Base-by-base conservation (phyloP, 352 stramenopile genomes). In the Globisporangium irregulare region DNA sequence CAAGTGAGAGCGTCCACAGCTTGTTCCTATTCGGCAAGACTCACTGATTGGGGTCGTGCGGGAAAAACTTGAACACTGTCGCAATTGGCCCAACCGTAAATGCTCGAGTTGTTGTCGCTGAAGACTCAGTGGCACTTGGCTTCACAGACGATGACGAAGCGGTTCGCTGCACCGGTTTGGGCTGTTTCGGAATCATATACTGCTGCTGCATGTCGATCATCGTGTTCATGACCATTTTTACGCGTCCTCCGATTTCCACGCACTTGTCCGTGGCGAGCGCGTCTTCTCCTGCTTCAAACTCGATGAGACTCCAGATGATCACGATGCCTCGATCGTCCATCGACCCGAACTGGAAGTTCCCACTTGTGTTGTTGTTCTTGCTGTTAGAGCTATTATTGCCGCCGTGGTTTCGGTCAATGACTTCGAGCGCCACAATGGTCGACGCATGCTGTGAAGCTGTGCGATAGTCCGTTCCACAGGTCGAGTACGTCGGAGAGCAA, bases 271-370 rank as follows among this genome's bases (percentile, higher is more conserved):
- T 66, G 55, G 77, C 56, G 8, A 89, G 55, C 14, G 80, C 72
- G 46, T 89, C 77, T 24, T 87, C 77, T 6, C 68, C 73, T 0
- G 70, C 56, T 12, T 80, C 72, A 7, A 84, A 81, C 34, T 89
- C 82, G 36, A 92, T 78, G n/a, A 91, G 62, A 22, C 84, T 91
- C 84, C 84, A 92, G 36, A 92, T 76, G 24, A 92, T 77, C 10
- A 92, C 64, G 22, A 90, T 59, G 0, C 84, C 84, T 9, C 84
- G 84, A 56, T 92, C 81, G 32, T 92, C 84, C 66, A 92, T 83
- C 3, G 84, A 91, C 1, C 74, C 81, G 61, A 93, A 87, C 62
- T 93, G 85, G 61, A 92, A 91, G 3, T 74, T 75, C 38, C 74
- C 74, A 46, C 66, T 66, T 15, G 25, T 15, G n/a, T n/a, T 66